phyloP scores from a whole-genome alignment of 345 rosid species.

The Arabis hirsuta region DNA sequence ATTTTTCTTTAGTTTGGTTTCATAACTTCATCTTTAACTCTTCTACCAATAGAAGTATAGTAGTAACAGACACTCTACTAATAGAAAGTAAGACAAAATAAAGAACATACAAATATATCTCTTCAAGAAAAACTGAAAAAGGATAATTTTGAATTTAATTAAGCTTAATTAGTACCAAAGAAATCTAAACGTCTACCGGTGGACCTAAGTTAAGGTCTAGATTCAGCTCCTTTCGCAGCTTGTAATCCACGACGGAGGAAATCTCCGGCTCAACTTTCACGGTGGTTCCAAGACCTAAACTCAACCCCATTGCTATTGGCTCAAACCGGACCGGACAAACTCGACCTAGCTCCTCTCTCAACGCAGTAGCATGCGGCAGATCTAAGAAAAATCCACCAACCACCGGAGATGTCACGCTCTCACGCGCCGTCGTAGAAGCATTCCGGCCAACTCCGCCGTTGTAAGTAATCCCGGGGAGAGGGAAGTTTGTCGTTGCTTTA shows the following conservation, averaged over 20 bases:
- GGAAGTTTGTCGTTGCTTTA: constrained; percentile 70
- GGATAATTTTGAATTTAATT: constrained; percentile 4
- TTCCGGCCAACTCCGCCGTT: background rate
- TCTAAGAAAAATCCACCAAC: constrained; percentile 9
- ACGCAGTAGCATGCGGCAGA: background rate
- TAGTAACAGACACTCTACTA: constrained; percentile 2
- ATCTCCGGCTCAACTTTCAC: constrained; percentile 51
- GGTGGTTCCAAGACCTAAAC: constrained; percentile 41
- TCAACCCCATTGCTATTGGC: constrained; percentile 40
- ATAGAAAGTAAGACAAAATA: background rate
- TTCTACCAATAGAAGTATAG: background rate
- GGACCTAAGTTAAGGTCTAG: constrained; percentile 70
- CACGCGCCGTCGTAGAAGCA: constrained; percentile 41
- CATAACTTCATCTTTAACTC: background rate
- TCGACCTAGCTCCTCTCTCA: constrained; percentile 11
- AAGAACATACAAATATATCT: background rate
- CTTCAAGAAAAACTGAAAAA: background rate
- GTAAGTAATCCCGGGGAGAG: background rate
- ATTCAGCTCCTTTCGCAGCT: constrained; percentile 40
- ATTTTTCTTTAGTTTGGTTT: background rate
- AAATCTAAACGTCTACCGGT: constrained; percentile 52
- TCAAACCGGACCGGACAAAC: constrained; percentile 40
- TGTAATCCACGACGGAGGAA: constrained; percentile 49
- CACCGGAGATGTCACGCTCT: constrained; percentile 40
- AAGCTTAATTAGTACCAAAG: constrained; percentile 3